phyloP scores from a whole-genome alignment of 768 basidiomycete species.

The Serendipita sp. region DNA sequence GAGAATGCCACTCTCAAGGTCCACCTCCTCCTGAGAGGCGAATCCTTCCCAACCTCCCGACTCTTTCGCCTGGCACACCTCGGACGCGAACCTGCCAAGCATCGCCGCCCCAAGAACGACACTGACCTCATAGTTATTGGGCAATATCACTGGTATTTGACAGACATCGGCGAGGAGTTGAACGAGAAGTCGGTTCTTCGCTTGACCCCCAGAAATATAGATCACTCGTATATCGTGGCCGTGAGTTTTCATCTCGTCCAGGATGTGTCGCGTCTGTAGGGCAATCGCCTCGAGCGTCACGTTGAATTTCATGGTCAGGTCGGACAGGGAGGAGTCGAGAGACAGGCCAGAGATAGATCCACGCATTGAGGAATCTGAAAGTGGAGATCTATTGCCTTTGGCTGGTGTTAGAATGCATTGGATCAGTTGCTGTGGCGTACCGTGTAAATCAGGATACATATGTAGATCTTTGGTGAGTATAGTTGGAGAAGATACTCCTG shows the following conservation, averaged over 20 bases:
- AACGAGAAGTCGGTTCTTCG: slow-evolving; percentile 80
- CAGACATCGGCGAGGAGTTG: slow-evolving; percentile 78
- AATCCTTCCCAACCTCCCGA: slow-evolving; percentile 19
- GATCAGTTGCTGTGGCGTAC: slow-evolving; percentile 24
- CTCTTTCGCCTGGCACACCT: slow-evolving; percentile 27
- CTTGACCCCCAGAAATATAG: slow-evolving; percentile 89
- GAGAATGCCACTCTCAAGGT: slow-evolving; percentile 28
- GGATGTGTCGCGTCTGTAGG: slow-evolving; percentile 85
- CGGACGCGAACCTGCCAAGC: slow-evolving; percentile 75
- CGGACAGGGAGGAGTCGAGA: slow-evolving; percentile 55
- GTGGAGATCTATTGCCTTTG: slow-evolving; percentile 88
- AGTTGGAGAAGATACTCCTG: slow-evolving; percentile 45
- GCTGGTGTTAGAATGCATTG: neutral
- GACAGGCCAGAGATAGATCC: slow-evolving; percentile 77
- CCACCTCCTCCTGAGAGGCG: slow-evolving; percentile 22
- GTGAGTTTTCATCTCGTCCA: slow-evolving; percentile 74
- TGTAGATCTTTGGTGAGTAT: slow-evolving; percentile 83
- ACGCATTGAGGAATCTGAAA: slow-evolving; percentile 90
- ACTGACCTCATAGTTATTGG: slow-evolving; percentile 55
- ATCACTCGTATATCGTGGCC: slow-evolving; percentile 74
- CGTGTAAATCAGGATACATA: slow-evolving; percentile 91
- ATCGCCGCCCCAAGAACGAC: slow-evolving; percentile 91
- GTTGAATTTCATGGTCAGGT: slow-evolving; percentile 83
- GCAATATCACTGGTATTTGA: slow-evolving; percentile 66
- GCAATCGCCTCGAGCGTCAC: slow-evolving; percentile 87